Evolutionary conservation across 1,284 basidiomycete species (phyloP).

Genomic region (Fomitopsis pinicola): DNA sequence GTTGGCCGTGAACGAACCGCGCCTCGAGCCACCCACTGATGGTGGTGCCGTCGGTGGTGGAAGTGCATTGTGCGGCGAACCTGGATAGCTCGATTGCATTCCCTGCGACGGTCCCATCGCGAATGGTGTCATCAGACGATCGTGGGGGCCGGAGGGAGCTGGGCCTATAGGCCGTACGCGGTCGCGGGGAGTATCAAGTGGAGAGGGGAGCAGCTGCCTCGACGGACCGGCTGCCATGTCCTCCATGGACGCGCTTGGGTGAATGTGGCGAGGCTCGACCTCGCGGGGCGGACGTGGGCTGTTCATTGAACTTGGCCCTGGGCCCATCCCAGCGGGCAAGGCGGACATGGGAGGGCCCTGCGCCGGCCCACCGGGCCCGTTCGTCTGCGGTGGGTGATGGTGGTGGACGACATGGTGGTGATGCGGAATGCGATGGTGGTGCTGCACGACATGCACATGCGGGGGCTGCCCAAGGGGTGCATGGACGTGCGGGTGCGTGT

Average conservation of each 20-base stretch:
- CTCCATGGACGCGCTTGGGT: constrained; percentile 37
- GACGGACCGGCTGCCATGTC: constrained; percentile 35
- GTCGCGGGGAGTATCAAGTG: constrained; percentile 19
- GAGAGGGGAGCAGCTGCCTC: constrained; percentile 15
- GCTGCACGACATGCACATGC: constrained; percentile 27
- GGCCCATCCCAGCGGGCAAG: constrained; percentile 10
- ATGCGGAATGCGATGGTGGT: constrained; percentile 35
- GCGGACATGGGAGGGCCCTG: constrained; percentile 19
- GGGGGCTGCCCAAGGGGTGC: constrained; percentile 19
- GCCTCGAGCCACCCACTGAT: constrained; percentile 23
- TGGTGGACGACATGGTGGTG: constrained; percentile 44
- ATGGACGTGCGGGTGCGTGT: constrained; percentile 20
- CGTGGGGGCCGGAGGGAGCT: constrained; percentile 34
- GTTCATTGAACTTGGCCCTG: constrained; percentile 8
- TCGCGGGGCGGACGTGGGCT: constrained; percentile 25
- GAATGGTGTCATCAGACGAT: constrained; percentile 40
- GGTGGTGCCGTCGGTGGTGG: constrained; percentile 18
- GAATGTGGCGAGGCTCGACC: constrained; percentile 26
- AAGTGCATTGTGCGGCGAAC: constrained; percentile 19
- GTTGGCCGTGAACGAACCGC: constrained; percentile 28
- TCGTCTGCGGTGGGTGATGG: constrained; percentile 28
- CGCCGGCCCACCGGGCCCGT: constrained; percentile 8
- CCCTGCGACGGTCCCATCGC: constrained; percentile 44
- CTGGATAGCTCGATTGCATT: constrained; percentile 24
- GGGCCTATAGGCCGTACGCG: constrained; percentile 22